Conservation (phyloP, 2,329 filamentous ascomycete species). For the Camillea tinctor region DNA sequence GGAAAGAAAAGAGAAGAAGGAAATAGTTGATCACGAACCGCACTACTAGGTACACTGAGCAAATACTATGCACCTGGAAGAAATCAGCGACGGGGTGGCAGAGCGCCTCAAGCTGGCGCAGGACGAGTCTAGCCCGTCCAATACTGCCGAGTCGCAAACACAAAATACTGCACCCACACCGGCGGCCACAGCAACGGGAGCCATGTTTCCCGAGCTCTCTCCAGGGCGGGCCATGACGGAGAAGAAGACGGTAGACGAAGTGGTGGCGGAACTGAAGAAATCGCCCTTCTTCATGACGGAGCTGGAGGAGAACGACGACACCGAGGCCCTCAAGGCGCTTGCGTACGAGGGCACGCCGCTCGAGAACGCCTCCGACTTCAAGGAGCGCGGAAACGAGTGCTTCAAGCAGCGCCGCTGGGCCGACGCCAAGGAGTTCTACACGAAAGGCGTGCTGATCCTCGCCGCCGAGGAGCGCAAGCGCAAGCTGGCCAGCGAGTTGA, state of each 20-base stretch:
- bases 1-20: background rate
- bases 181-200: constrained; percentile 11
- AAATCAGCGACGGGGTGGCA: constrained; percentile 39
- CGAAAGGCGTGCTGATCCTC: constrained; percentile 76
- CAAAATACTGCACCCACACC: constrained; percentile 10
- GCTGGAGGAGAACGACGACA: constrained; percentile 77
- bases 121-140: constrained; percentile 4
- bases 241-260: constrained; percentile 53
- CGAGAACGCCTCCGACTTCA: constrained; percentile 82
- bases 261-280: constrained; percentile 56
- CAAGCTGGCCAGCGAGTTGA: constrained; percentile 35
- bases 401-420: constrained; percentile 71
- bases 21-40: background rate
- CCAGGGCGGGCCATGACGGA: constrained; percentile 40
- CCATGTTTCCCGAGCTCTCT: constrained; percentile 43
- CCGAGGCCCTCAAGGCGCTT: constrained; percentile 85
- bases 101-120: constrained; percentile 36
- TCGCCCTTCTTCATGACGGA: constrained; percentile 94
- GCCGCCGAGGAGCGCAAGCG: constrained; percentile 60
- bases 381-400: constrained; percentile 88
- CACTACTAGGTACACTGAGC: background rate
- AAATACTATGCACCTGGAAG: constrained; percentile 43
- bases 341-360: constrained; percentile 88
- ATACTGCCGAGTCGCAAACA: background rate
- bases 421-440: constrained; percentile 90